These are phyloP conservation scores for Sporothrix variecibatus DNA, from an alignment of 2,329 filamentous ascomycete genomes.

Conservation along the genomic window DNA sequence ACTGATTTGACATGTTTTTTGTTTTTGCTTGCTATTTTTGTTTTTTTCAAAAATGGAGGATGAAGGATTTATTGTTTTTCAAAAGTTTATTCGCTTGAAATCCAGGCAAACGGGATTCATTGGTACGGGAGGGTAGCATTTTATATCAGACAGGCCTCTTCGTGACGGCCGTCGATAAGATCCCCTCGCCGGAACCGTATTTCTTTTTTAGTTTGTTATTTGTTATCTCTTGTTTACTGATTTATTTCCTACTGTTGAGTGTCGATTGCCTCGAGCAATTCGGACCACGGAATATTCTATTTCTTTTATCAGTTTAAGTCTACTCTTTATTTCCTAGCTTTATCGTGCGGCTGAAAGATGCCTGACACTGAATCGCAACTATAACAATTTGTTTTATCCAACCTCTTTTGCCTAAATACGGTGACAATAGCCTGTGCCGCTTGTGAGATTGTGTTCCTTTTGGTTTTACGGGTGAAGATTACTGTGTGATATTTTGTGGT, in stretches of 20 bases:
- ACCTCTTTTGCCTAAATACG: background rate
- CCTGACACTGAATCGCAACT: background rate
- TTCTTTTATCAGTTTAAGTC: background rate
- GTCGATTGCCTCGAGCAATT: background rate
- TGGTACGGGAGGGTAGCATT: constrained; percentile 25
- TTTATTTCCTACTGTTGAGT: background rate
- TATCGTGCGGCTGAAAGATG: constrained; percentile 2
- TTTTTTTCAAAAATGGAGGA: constrained; percentile 7
- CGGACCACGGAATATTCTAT: background rate
- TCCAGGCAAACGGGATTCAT: constrained; percentile 6
- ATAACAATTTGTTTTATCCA: background rate
- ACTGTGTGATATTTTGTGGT: background rate
- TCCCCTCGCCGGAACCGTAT: constrained; percentile 13
- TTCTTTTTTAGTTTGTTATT: background rate
- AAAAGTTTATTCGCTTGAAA: constrained; percentile 22
- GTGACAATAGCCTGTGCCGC: background rate
- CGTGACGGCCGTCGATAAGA: constrained; percentile 5
- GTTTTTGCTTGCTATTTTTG: background rate
- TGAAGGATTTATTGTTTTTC: constrained; percentile 20
- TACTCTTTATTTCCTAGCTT: background rate
- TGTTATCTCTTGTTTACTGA: background rate
- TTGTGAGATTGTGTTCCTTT: background rate
- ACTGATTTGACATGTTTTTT: constrained; percentile 4
- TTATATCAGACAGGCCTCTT: constrained; percentile 1
- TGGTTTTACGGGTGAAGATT: no score